A percentile compares a stretch with the other conserved stretches of the same genome.
These are phyloP conservation scores for Solanum habrochaites DNA, from an alignment of 257 asterid species.

Conservation along the genomic window DNA sequence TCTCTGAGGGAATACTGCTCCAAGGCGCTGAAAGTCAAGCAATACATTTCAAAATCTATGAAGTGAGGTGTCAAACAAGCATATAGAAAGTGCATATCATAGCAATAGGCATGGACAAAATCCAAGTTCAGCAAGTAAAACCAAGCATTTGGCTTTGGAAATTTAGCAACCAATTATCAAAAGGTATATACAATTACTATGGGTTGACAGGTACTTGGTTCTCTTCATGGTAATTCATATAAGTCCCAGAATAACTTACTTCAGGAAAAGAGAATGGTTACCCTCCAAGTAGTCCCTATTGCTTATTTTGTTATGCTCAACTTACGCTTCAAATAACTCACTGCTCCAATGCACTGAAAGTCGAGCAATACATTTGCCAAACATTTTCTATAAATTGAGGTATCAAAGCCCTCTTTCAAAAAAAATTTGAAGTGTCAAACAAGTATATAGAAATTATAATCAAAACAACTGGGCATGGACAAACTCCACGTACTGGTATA, in stretches of 20 bases:
- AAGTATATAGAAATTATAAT: not conserved
- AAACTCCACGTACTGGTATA: not conserved
- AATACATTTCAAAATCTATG: not conserved
- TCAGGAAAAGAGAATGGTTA: not conserved
- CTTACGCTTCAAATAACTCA: not conserved
- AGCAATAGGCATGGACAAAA: not conserved
- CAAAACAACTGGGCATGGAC: not conserved
- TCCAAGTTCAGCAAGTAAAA: not conserved
- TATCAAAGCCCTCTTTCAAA: not conserved
- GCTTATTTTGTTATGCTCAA: not conserved
- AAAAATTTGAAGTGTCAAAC: not conserved
- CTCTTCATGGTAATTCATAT: not conserved
- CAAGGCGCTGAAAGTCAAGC: not conserved
- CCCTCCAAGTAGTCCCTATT: not conserved
- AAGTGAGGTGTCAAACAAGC: not conserved
- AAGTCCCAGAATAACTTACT: not conserved
- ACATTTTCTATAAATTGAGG: not conserved
- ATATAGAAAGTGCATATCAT: not conserved
- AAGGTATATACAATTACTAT: not conserved
- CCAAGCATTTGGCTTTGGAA: not conserved
- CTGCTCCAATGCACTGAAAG: not conserved
- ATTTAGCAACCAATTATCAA: not conserved
- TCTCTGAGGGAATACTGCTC: conserved; percentile 10
- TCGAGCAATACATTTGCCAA: not conserved
- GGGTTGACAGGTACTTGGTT: not conserved